These are phyloP conservation scores for Globisporangium emineosum DNA, from an alignment of 352 stramenopile species.

Conservation along the genomic window DNA sequence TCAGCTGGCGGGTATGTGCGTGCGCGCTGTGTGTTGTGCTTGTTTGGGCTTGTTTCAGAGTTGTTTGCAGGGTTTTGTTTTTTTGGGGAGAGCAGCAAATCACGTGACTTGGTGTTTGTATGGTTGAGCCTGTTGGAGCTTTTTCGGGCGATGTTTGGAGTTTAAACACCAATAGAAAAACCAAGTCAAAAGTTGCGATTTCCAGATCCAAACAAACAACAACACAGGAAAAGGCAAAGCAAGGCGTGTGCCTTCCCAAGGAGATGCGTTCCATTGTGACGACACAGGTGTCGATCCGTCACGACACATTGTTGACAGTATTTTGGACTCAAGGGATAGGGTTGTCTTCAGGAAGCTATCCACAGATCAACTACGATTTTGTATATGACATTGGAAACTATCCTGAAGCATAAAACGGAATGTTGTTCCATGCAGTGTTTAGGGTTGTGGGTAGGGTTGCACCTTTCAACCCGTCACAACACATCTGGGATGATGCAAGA, in stretches of 20 bases:
- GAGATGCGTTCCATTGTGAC: neutral
- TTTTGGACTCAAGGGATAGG: too few relatives aligned
- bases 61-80: constrained; percentile 7
- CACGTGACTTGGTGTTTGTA: constrained; percentile 4
- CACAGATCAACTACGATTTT: too few relatives aligned
- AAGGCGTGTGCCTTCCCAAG: neutral
- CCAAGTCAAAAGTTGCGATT: neutral
- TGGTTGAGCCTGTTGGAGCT: neutral
- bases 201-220: neutral
- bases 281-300: neutral
- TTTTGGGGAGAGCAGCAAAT: neutral
- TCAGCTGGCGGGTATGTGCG: neutral
- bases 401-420: too few relatives aligned
- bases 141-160: too few relatives aligned
- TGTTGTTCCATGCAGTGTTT: too few relatives aligned
- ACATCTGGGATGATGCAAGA: too few relatives aligned
- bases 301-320: neutral
- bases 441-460: too few relatives aligned
- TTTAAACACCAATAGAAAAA: neutral
- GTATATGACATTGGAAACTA: too few relatives aligned
- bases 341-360: too few relatives aligned
- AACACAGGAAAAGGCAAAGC: neutral
- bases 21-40: neutral
- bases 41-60: constrained; percentile 8
- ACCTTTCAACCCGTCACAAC: too few relatives aligned